phyloP scores from a whole-genome alignment of 768 basidiomycete genomes.

The Strobilomyces echinocephalus region DNA sequence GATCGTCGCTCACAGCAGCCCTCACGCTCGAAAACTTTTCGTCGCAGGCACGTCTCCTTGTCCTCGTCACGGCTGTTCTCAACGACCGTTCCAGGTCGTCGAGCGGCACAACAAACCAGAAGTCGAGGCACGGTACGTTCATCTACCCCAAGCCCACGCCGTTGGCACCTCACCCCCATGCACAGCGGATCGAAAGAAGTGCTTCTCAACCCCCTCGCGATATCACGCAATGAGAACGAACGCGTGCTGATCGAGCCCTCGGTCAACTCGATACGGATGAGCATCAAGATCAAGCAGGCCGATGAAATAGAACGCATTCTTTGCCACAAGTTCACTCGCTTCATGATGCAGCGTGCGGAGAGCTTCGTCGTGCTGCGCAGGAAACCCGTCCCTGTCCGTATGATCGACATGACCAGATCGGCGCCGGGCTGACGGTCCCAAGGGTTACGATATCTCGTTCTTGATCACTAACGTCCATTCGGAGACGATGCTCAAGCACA shows the following conservation, averaged over 20 bases:
- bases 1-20: constrained; percentile 95
- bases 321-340: constrained; percentile 96
- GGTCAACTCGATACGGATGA: constrained; percentile 93
- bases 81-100: constrained; percentile 57
- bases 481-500: constrained; percentile 99
- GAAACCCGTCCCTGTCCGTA: constrained; percentile 80
- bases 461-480: constrained; percentile 95
- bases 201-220: constrained; percentile 86
- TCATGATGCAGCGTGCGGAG: constrained; percentile 99
- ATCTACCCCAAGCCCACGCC: background rate
- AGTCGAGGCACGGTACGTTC: constrained; percentile 74
- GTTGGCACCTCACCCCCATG: constrained; percentile 2
- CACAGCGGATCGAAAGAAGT: constrained; percentile 90
- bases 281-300: constrained; percentile 98
- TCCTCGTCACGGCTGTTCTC: constrained; percentile 12
- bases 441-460: constrained; percentile 99
- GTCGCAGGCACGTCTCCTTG: constrained; percentile 51
- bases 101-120: constrained; percentile 98
- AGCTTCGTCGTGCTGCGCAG: constrained; percentile 94
- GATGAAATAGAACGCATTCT: constrained; percentile 98
- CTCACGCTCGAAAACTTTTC: constrained; percentile 97
- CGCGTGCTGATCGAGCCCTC: constrained; percentile 96
- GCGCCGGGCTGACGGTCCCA: constrained; percentile 3
- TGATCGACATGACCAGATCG: constrained; percentile 12
- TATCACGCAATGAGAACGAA: constrained; percentile 97